Evolutionary conservation across 176 grass and related monocot species (phyloP), one percentile per base, ranked within the genome.

Genomic region (Thalia dealbata): DNA sequence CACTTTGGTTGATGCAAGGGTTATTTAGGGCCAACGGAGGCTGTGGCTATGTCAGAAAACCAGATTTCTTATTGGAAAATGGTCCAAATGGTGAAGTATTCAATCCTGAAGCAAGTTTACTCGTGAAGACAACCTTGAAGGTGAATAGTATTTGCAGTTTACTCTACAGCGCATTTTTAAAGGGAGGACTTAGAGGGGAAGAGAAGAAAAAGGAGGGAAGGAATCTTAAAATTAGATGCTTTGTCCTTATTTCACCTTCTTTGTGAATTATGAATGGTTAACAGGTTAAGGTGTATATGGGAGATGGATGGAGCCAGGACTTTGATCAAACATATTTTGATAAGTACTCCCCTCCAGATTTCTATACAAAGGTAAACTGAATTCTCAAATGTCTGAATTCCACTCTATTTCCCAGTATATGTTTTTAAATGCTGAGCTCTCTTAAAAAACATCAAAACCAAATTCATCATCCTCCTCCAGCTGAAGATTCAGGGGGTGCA

Each of bases 301-400:
- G 95, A 22, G 89, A 97, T 67, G 95, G 95, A 26, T 97, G 95
- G 95, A 78, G 81, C 69, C 78, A 82, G 70, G 95, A 97, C 78
- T 97, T 97, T 81, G 90, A 87, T 66, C 83, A 88, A 78, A 97
- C 89, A 64, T 89, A 97, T 83, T 97, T 97, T 3, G 93, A 97
- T 56, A 2, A 78, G 16, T 97, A 84, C 23, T 97, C 95, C 0
- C 95, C 95, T 44, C 95, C 90, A 50, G 95, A 97, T 73, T 97
- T 97, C 72, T 92, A 90, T 24, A 64, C 81, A 5, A 97, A 79
- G 90, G 95, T 97, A 74, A 68, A 66, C 3, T 27, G n/a, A n/a
- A 67, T 67, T 7, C 22, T n/a, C 23, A 24, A 25, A 61, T 38
- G 4, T 38, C 32, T 38, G 32, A 38, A 38, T 38, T 38, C 32